phyloP scores from a whole-genome alignment of 345 rosid genomes.

The Moringa oleifera region DNA sequence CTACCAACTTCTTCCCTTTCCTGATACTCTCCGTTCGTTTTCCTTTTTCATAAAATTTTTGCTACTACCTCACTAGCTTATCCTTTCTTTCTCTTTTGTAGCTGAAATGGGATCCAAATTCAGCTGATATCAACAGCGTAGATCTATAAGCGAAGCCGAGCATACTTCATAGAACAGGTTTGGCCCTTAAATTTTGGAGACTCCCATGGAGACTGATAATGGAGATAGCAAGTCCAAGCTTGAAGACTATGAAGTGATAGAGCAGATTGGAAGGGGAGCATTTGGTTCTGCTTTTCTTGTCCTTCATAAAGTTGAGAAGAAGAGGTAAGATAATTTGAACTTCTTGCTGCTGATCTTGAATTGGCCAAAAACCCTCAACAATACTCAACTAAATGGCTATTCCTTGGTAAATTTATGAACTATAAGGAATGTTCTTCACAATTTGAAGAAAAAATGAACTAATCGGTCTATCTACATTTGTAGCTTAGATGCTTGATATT shows the following conservation, averaged over 20 bases:
- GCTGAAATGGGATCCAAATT: slow-evolving; percentile 8
- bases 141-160: slow-evolving; percentile 1
- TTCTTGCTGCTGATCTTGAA: slow-evolving; percentile 4
- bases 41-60: background rate
- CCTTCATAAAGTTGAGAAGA: slow-evolving; percentile 65
- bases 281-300: slow-evolving; percentile 84
- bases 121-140: slow-evolving; percentile 3
- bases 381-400: slow-evolving; percentile 7
- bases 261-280: slow-evolving; percentile 86
- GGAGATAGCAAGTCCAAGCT: slow-evolving; percentile 53
- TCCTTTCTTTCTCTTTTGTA: background rate
- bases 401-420: background rate
- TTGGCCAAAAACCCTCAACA: background rate
- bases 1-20: slow-evolving; percentile 1
- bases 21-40: background rate
- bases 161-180: background rate
- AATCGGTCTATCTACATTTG: background rate
- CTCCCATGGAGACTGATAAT: slow-evolving; percentile 44
- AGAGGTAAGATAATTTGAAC: slow-evolving; percentile 36
- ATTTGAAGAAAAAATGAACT: background rate
- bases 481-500: too few species aligned
- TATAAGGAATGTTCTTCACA: too few species aligned
- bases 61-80: background rate
- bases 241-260: slow-evolving; percentile 74
- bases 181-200: slow-evolving; percentile 18